Evolutionary conservation across 257 asterid genomes (phyloP).

Genomic region (Nicotiana otophora): DNA sequence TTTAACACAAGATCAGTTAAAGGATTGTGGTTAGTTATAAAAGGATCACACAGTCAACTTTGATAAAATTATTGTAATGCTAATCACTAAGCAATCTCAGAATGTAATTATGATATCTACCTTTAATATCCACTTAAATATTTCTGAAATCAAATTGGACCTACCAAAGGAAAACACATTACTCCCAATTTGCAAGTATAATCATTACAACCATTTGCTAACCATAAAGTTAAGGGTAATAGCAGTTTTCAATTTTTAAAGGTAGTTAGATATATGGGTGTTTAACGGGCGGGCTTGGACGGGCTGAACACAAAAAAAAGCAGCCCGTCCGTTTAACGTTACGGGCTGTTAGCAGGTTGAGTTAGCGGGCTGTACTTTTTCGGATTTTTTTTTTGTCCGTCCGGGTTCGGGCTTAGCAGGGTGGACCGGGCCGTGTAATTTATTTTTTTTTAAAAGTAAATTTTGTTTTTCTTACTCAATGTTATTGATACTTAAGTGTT

Average conservation of each 20-base stretch:
- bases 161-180: slow-evolving; percentile 22
- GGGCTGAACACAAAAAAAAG: too few species aligned
- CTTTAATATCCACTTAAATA: slow-evolving; percentile 20
- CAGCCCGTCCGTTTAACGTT: too few species aligned
- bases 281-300: too few species aligned
- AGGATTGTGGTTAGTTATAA: slow-evolving; percentile 9
- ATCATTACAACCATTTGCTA: slow-evolving; percentile 40
- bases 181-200: slow-evolving; percentile 19
- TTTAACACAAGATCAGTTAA: slow-evolving; percentile 10
- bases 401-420: too few species aligned
- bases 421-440: too few species aligned
- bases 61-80: slow-evolving; percentile 11
- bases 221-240: slow-evolving; percentile 5
- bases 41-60: slow-evolving; percentile 11
- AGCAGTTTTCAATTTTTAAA: background rate
- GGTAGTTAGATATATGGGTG: too few species aligned
- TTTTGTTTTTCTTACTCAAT: too few species aligned
- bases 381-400: too few species aligned
- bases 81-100: slow-evolving; percentile 22
- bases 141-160: slow-evolving; percentile 7
- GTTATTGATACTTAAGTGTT: too few species aligned
- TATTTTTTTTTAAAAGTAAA: too few species aligned
- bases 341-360: too few species aligned
- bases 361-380: too few species aligned
- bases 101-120: slow-evolving; percentile 31